Conservation (phyloP, 2,329 filamentous ascomycete genomes). For the Hymenoscyphus albidus region DNA sequence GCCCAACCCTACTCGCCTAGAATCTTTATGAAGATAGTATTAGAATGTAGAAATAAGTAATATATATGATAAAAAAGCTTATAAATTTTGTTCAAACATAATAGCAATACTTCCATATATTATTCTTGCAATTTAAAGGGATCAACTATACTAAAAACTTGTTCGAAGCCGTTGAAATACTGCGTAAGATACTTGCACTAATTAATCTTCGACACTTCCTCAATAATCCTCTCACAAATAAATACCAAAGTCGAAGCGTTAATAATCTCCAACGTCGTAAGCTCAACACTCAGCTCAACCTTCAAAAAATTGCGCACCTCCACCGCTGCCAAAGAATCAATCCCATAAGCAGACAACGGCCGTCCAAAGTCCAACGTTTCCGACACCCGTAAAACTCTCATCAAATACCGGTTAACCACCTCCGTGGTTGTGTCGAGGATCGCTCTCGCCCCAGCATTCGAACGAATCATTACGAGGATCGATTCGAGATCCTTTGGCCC, state of each 20-base stretch:
- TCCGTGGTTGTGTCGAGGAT: slow-evolving; percentile 24
- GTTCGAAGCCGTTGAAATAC: too few relatives aligned
- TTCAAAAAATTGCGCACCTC: slow-evolving; percentile 47
- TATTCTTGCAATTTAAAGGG: too few relatives aligned
- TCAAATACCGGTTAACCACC: slow-evolving; percentile 26
- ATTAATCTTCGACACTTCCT: too few relatives aligned
- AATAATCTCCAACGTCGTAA: slow-evolving; percentile 33
- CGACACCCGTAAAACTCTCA: slow-evolving; percentile 27
- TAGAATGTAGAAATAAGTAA: too few relatives aligned
- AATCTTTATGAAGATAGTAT: too few relatives aligned
- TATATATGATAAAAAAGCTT: too few relatives aligned
- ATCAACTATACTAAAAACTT: too few relatives aligned
- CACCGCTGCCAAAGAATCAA: slow-evolving; percentile 50
- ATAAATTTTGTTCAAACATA: too few relatives aligned
- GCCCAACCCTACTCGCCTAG: too few relatives aligned
- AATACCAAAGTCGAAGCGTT: slow-evolving; percentile 28
- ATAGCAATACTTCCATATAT: too few relatives aligned
- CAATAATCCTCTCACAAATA: slow-evolving; percentile 28
- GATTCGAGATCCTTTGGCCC: slow-evolving; percentile 25
- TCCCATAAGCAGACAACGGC: slow-evolving; percentile 25
- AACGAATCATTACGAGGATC: slow-evolving; percentile 10
- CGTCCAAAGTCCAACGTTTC: slow-evolving; percentile 30
- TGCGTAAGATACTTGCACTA: too few relatives aligned
- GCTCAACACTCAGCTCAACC: slow-evolving; percentile 37
- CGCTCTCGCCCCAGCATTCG: slow-evolving; percentile 19